phyloP scores from a whole-genome alignment of 2,329 filamentous ascomycete species.

The Lachnellula cervina region DNA sequence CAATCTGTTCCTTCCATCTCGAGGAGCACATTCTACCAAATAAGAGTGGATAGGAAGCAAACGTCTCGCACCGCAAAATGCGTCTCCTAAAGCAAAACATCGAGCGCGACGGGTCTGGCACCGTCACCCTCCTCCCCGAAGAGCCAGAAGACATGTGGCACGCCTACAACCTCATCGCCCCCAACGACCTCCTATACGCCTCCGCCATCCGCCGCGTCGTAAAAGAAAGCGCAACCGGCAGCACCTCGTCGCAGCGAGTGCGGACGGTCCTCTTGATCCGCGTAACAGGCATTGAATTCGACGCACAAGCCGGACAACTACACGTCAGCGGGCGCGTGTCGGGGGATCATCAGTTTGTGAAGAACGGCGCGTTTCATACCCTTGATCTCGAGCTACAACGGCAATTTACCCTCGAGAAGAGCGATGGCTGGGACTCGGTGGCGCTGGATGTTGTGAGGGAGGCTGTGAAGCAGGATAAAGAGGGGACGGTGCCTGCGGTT shows the following conservation, averaged over 20 bases:
- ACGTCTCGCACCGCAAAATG: slow-evolving; percentile 41
- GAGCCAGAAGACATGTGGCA: slow-evolving; percentile 80
- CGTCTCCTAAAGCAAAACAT: slow-evolving; percentile 63
- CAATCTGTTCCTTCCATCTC: too few relatives aligned
- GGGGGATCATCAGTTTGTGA: slow-evolving; percentile 62
- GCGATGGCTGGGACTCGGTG: slow-evolving; percentile 83
- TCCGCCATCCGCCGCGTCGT: slow-evolving; percentile 62
- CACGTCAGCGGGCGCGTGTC: slow-evolving; percentile 64
- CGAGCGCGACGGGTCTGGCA: slow-evolving; percentile 61
- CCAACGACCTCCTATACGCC: slow-evolving; percentile 59
- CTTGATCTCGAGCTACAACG: slow-evolving; percentile 82
- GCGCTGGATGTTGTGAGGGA: slow-evolving; percentile 73
- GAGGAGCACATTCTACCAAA: background rate
- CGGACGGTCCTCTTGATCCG: slow-evolving; percentile 60
- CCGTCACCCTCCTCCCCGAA: slow-evolving; percentile 62
- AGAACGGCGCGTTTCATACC: slow-evolving; percentile 64
- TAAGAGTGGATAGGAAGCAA: background rate
- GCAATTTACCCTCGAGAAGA: slow-evolving; percentile 84
- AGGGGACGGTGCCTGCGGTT: slow-evolving; percentile 80
- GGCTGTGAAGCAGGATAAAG: slow-evolving; percentile 71
- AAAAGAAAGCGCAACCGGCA: slow-evolving; percentile 53
- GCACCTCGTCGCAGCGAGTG: slow-evolving; percentile 57
- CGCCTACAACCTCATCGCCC: slow-evolving; percentile 67
- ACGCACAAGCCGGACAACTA: slow-evolving; percentile 61
- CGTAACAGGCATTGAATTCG: slow-evolving; percentile 64